These are phyloP conservation scores for Nakataea oryzae DNA, from an alignment of 2,329 filamentous ascomycete species.

Conservation along the genomic window DNA sequence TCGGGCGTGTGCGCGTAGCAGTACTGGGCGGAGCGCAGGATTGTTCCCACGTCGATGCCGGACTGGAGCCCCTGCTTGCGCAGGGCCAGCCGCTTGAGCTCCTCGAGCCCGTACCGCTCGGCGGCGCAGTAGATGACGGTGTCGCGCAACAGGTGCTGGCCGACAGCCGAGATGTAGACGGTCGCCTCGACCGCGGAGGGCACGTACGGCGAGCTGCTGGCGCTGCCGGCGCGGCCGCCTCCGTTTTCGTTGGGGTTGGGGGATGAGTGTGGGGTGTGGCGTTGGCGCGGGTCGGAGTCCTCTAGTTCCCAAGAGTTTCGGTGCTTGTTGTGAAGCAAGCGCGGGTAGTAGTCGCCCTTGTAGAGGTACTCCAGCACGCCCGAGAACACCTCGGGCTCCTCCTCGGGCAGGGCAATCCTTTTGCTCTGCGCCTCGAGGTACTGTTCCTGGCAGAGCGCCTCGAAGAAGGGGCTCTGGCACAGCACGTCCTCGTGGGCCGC, in stretches of 20 bases:
- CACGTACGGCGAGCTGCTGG: slow-evolving; percentile 39
- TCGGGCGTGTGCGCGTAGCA: slow-evolving; percentile 93
- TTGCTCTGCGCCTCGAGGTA: slow-evolving; percentile 67
- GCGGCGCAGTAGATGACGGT: slow-evolving; percentile 92
- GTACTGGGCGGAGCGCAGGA: slow-evolving; percentile 86
- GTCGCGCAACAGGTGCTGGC: slow-evolving; percentile 74
- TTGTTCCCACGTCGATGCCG: slow-evolving; percentile 84
- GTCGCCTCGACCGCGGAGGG: slow-evolving; percentile 61
- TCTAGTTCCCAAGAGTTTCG: slow-evolving; percentile 86
- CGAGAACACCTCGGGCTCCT: slow-evolving; percentile 88
- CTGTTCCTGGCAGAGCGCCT: slow-evolving; percentile 58
- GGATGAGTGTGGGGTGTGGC: slow-evolving; percentile 28
- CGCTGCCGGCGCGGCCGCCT: slow-evolving; percentile 27
- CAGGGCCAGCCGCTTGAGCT: slow-evolving; percentile 82
- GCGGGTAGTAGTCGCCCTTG: slow-evolving; percentile 92
- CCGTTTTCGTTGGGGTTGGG: slow-evolving; percentile 36
- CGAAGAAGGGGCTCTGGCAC: slow-evolving; percentile 75
- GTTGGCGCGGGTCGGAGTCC: slow-evolving; percentile 38
- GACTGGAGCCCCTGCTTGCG: slow-evolving; percentile 91
- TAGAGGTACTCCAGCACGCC: slow-evolving; percentile 93
- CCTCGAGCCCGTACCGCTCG: slow-evolving; percentile 81
- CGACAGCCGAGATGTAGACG: slow-evolving; percentile 65
- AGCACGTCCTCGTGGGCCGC: slow-evolving; percentile 92
- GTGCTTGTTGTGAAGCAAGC: slow-evolving; percentile 77
- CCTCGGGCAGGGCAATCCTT: slow-evolving; percentile 62